Base-by-base conservation (phyloP, 1,139 yeast genomes). In the Yamadazyma diddensiae region DNA sequence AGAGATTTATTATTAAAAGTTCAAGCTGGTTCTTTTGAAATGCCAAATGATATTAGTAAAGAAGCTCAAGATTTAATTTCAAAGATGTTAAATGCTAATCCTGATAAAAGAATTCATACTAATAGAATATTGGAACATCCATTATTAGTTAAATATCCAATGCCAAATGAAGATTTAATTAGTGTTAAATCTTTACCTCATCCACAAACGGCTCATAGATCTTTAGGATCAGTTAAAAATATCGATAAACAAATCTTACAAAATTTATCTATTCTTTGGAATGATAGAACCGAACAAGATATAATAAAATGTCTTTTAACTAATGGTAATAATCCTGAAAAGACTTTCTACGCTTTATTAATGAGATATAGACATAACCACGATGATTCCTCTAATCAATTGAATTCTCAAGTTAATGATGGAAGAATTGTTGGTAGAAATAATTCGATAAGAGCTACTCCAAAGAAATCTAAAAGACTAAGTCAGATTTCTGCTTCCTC, bases 121-220 rank as follows among this genome's bases (percentile, higher is more conserved):
- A 75, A 78, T 39, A 79, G 79, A 26, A 86, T 94, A 14, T 66
- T 88, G 35, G 65, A 65, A 26, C 97, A 92, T 59, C 94, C 94
- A 10, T 71, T 88, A 32, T 59, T 86, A 40, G 62, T 58, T 41
- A 82, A 81, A 57, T 82, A 83, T 45, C 74, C 74, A 14, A 62
- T 64, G 40, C 71, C 76, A 19, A 66, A 65, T 47, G 75, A 70
- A 44, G 76, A 70, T 47, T 64, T 69, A 42, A 68, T 59, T 51
- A 58, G 67, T 50, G 72, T 77, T 35, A 65, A 73, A 45, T 69
- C 78, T 32, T 65, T 77, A 43, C 84, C 84, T 12, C 77, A 78
- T 42, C 83, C 82, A 30, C 77, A 77, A 50, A 77, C 82, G 11
- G 81, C 74, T 27, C 59, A 65, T 50, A 68, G 67, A 43, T 66